Conservation (phyloP, 257 asterid genomes). For the Nicotiana sylvestris region DNA sequence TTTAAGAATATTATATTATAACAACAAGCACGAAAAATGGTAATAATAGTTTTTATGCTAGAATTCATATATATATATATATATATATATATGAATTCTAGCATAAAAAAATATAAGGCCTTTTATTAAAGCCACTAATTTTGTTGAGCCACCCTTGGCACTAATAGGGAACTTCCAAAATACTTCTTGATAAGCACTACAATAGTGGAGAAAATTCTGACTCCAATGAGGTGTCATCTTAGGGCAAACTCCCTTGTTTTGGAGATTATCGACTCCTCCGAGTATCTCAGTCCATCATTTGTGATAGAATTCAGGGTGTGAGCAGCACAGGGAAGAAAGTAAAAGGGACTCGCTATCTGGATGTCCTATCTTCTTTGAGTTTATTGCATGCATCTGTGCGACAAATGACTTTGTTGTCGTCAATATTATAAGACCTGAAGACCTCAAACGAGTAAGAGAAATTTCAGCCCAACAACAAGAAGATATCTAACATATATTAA, state of each 20-base stretch:
- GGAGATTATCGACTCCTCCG: conserved; percentile 63
- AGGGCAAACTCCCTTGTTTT: conserved; percentile 86
- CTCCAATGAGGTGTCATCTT: conserved; percentile 55
- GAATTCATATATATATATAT: too few relatives aligned
- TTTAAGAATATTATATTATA: too few relatives aligned
- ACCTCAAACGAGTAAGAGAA: conserved; percentile 52
- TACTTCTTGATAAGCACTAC: conserved; percentile 80
- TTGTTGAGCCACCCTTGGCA: too few relatives aligned
- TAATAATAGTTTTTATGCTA: too few relatives aligned
- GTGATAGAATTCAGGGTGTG: conserved; percentile 68
- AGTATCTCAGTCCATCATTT: conserved; percentile 59
- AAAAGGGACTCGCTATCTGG: conserved; percentile 66
- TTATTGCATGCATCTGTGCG: conserved; percentile 77
- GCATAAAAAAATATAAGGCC: too few relatives aligned
- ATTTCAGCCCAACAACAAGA: conserved; percentile 79
- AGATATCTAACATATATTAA: conserved; percentile 74
- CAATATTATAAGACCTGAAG: conserved; percentile 63
- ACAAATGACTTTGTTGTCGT: conserved; percentile 51
- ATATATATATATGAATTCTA: too few relatives aligned
- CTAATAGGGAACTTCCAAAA: conserved; percentile 63
- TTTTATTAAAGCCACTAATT: too few relatives aligned
- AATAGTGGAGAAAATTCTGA: conserved; percentile 61
- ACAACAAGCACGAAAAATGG: too few relatives aligned
- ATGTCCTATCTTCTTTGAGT: conserved; percentile 66
- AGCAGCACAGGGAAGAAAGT: conserved; percentile 90